These are phyloP conservation scores for Pythium dissimile DNA, from an alignment of 352 stramenopile genomes.

Conservation along the genomic window DNA sequence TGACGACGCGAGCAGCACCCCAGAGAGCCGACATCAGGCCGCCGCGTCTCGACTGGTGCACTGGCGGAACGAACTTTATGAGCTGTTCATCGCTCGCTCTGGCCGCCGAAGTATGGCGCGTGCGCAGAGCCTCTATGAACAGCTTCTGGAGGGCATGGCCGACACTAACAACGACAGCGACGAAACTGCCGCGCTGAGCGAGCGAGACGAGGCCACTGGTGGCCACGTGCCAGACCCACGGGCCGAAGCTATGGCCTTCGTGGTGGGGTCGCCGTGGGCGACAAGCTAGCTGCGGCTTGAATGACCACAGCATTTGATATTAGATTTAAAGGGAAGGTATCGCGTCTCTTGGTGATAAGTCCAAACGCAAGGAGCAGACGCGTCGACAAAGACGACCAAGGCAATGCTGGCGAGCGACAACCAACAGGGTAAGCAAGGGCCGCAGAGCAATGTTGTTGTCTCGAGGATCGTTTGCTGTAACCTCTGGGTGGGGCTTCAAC, in stretches of 20 bases:
- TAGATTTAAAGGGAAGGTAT: too few relatives aligned
- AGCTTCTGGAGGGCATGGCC: background rate
- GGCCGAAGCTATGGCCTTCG: background rate
- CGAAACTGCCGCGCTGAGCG: background rate
- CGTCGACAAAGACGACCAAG: too few relatives aligned
- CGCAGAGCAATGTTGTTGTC: background rate
- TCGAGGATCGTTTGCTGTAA: background rate
- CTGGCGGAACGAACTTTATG: slow-evolving; percentile 51
- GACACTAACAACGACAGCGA: background rate
- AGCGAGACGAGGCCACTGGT: too few relatives aligned
- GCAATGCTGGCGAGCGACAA: background rate
- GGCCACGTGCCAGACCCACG: too few relatives aligned
- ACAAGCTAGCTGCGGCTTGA: background rate
- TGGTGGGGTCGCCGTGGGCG: slow-evolving; percentile 11
- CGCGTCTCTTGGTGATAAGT: too few relatives aligned
- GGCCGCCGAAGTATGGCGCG: slow-evolving; percentile 29
- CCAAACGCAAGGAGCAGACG: too few relatives aligned
- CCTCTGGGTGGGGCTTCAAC: background rate
- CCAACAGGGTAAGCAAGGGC: background rate
- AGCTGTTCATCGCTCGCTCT: slow-evolving; percentile 36
- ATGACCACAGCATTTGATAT: too few relatives aligned
- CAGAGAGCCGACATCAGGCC: slow-evolving; percentile 1
- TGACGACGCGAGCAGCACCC: background rate
- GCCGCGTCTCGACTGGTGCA: slow-evolving; percentile 37
- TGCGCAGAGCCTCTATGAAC: slow-evolving; percentile 14